Percentiles rank a stretch among this genome's conserved stretches.
Conservation (phyloP, 2,329 filamentous ascomycete genomes). For the Kalaharituber pfeilii region DNA sequence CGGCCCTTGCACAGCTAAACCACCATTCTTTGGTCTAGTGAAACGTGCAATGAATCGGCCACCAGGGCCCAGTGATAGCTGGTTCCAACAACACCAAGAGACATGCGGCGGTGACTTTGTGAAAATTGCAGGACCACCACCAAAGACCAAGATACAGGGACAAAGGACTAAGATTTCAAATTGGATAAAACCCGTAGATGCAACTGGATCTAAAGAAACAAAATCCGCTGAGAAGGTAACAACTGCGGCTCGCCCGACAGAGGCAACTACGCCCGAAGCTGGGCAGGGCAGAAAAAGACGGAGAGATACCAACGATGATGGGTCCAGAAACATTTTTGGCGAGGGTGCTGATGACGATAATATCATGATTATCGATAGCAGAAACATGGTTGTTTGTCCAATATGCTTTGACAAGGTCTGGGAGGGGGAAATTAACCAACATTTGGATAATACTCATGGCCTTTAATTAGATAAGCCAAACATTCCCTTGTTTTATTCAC, state of each 20-base stretch:
- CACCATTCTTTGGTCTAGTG: conserved; percentile 31
- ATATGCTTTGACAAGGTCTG: not conserved
- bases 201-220: not conserved
- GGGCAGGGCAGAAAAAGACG: not conserved
- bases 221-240: not conserved
- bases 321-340: not conserved
- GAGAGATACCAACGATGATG: not conserved
- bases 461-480: too few relatives aligned
- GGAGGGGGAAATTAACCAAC: not conserved
- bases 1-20: conserved; percentile 26
- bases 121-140: conserved; percentile 28
- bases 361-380: not conserved
- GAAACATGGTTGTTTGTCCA: not conserved
- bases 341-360: not conserved
- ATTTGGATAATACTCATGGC: conserved; percentile 1
- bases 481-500: too few relatives aligned
- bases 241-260: not conserved
- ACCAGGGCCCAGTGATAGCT: conserved; percentile 29
- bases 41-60: conserved; percentile 33
- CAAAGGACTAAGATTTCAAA: not conserved
- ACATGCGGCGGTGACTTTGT: conserved; percentile 30
- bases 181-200: not conserved
- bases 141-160: conserved; percentile 3
- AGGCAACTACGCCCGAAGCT: not conserved
- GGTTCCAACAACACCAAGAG: conserved; percentile 28